A percentile compares a stretch with the other conserved stretches of the same genome.
phyloP scores from a whole-genome alignment of 352 stramenopile species.

The Globisporangium echinulatum region DNA sequence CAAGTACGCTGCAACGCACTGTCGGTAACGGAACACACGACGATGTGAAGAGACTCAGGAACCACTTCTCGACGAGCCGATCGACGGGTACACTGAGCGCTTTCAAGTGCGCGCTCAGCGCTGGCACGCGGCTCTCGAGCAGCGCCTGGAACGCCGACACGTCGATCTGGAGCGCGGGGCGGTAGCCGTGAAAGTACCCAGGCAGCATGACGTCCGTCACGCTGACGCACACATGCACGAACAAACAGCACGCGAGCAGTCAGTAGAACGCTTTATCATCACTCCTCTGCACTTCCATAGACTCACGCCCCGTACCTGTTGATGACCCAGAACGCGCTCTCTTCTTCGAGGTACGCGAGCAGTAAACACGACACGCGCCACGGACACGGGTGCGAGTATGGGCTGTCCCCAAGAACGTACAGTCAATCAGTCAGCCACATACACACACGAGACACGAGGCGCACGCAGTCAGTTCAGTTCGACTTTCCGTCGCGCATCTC shows the following conservation, averaged over 20 bases:
- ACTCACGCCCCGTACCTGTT: constrained; percentile 44
- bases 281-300: too few relatives aligned
- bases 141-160: constrained; percentile 45
- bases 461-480: background rate
- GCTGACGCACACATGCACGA: background rate
- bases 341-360: constrained; percentile 73
- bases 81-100: constrained; percentile 49
- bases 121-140: constrained; percentile 43
- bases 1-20: constrained; percentile 19
- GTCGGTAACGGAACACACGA: constrained; percentile 61
- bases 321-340: constrained; percentile 74
- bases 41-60: constrained; percentile 67
- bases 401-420: constrained; percentile 22
- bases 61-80: constrained; percentile 59
- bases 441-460: too few relatives aligned
- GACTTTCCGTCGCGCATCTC: background rate
- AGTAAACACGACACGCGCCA: constrained; percentile 65
- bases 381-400: constrained; percentile 63
- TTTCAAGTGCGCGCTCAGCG: constrained; percentile 44
- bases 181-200: constrained; percentile 75
- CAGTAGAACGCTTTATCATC: background rate
- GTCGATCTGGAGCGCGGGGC: constrained; percentile 65
- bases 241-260: background rate
- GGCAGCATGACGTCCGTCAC: constrained; percentile 53
- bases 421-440: background rate